A percentile compares a stretch with the other conserved stretches of the same genome.
Evolutionary conservation across 371 early-diverging fungal genomes (phyloP).

Genomic region (Blakeslea trispora): DNA sequence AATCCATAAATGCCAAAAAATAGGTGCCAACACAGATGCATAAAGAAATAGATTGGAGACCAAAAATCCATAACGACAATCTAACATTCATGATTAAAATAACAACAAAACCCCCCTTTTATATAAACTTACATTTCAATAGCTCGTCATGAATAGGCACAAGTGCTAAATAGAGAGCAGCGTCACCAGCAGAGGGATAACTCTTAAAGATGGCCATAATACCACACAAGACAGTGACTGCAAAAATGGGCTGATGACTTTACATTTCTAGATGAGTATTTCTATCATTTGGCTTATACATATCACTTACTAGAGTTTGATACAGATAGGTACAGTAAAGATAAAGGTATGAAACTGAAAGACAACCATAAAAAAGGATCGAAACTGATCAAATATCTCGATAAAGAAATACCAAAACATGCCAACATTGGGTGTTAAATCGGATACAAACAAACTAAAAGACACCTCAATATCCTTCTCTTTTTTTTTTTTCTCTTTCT

Average conservation of each 20-base stretch:
- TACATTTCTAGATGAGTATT: not conserved
- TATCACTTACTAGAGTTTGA: slow-evolving; percentile 65
- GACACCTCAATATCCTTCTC: no score
- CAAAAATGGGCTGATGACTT: slow-evolving; percentile 82
- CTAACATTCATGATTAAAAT: slow-evolving; percentile 29
- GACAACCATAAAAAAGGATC: slow-evolving; percentile 87
- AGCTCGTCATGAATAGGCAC: slow-evolving; percentile 80
- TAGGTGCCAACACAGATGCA: slow-evolving; percentile 79
- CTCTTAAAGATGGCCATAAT: slow-evolving; percentile 87
- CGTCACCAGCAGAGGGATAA: slow-evolving; percentile 89
- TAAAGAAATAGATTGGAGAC: slow-evolving; percentile 69
- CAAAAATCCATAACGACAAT: slow-evolving; percentile 70
- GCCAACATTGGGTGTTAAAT: slow-evolving; percentile 95
- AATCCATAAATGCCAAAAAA: slow-evolving; percentile 94
- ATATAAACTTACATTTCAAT: slow-evolving; percentile 72
- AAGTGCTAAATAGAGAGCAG: slow-evolving; percentile 77
- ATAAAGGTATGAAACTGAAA: slow-evolving; percentile 89
- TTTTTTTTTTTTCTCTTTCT: not conserved
- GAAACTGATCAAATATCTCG: slow-evolving; percentile 97
- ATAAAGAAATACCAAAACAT: slow-evolving; percentile 98
- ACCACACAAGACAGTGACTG: slow-evolving; percentile 64
- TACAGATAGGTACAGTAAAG: slow-evolving; percentile 79
- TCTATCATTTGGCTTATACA: no score
- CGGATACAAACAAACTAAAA: slow-evolving; percentile 60
- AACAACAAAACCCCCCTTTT: not conserved